These are phyloP conservation scores for Dictyostelium brefeldianum DNA, from an alignment of 78 protist species.

Conservation along the genomic window DNA sequence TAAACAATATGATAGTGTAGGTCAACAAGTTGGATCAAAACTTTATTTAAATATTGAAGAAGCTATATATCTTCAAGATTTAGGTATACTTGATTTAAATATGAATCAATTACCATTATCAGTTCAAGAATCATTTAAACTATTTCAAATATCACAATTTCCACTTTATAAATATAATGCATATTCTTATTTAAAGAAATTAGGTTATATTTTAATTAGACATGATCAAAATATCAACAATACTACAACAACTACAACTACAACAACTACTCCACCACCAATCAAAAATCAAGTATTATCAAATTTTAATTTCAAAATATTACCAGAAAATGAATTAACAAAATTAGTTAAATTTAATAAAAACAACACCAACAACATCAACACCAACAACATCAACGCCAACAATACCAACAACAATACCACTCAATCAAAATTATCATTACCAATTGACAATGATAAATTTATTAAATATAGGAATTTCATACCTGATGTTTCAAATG, in stretches of 20 bases:
- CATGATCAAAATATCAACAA: neutral
- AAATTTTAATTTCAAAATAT: constrained; percentile 6
- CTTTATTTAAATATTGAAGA: constrained; percentile 44
- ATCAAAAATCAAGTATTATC: neutral
- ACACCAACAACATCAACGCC: neutral
- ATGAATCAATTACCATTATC: constrained; percentile 18
- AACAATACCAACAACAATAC: neutral
- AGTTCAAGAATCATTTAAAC: constrained; percentile 39
- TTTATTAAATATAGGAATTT: neutral
- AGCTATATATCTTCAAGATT: constrained; percentile 20
- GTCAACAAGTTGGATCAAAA: constrained; percentile 26
- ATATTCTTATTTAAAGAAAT: constrained; percentile 23
- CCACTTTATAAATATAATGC: constrained; percentile 27
- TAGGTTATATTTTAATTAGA: constrained; percentile 43
- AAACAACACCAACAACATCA: neutral
- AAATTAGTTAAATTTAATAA: constrained; percentile 3
- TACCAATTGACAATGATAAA: no score
- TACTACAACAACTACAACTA: neutral
- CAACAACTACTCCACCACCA: neutral
- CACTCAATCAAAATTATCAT: no score
- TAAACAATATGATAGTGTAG: constrained; percentile 23
- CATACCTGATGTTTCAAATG: neutral
- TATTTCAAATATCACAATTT: constrained; percentile 24
- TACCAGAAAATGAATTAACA: neutral
- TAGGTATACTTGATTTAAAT: constrained; percentile 28